phyloP scores from a whole-genome alignment of 345 rosid genomes.

The Eucalyptus polybractea region DNA sequence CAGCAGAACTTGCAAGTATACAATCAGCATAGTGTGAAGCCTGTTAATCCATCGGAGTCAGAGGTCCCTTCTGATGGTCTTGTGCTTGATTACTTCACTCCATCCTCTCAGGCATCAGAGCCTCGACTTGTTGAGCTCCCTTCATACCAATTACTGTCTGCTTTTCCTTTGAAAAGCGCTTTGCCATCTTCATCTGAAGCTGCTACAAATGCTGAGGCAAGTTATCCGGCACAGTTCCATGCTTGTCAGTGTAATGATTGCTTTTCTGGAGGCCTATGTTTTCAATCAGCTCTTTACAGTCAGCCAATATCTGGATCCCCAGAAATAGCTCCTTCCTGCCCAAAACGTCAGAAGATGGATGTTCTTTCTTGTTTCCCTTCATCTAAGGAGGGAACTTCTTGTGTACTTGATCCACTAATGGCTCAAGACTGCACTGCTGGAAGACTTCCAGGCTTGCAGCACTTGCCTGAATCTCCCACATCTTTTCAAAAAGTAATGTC shows the following conservation, averaged over 20 bases:
- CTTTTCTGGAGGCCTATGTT: neutral
- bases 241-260: neutral
- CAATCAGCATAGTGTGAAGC: neutral
- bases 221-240: neutral
- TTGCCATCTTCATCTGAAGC: neutral
- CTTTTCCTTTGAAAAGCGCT: neutral
- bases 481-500: neutral
- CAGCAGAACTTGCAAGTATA: neutral
- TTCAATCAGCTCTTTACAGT: neutral
- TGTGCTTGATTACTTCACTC: neutral
- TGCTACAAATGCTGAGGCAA: neutral
- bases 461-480: constrained; percentile 14
- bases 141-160: neutral
- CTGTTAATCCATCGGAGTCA: neutral
- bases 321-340: neutral
- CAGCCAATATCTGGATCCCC: neutral
- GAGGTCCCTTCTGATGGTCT: neutral
- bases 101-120: neutral
- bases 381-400: neutral
- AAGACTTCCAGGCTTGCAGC: constrained; percentile 11
- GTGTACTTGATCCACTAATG: neutral
- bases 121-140: neutral
- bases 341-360: constrained; percentile 3
- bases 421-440: neutral
- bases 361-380: neutral